Evolutionary conservation across 2,329 filamentous ascomycete species (phyloP).

Genomic region (Apiospora rasikravindrae): DNA sequence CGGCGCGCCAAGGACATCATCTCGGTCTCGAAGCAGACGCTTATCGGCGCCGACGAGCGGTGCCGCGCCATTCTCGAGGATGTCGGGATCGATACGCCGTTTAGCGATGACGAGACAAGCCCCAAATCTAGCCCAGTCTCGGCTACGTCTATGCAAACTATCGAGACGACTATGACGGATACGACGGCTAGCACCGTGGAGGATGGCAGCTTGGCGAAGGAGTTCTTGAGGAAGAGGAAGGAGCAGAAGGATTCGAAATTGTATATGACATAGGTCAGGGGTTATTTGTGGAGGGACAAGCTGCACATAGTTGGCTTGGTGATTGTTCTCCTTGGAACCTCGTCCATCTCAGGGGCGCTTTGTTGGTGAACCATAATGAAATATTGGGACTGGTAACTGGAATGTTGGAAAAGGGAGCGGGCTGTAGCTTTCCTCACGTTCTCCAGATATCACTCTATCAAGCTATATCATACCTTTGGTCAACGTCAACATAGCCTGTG

Average conservation of each 20-base stretch:
- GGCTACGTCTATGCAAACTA: background rate
- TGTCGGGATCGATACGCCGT: background rate
- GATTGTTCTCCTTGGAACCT: background rate
- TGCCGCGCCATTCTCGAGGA: conserved; percentile 19
- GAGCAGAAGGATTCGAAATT: conserved; percentile 14
- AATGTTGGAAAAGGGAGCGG: background rate
- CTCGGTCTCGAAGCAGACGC: conserved; percentile 21
- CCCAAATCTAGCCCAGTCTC: background rate
- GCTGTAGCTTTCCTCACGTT: too few relatives aligned
- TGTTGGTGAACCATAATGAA: background rate
- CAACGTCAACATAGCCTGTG: too few relatives aligned
- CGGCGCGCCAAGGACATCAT: conserved; percentile 21
- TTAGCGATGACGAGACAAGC: background rate
- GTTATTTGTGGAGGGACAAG: background rate
- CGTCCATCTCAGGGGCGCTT: background rate
- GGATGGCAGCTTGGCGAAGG: background rate
- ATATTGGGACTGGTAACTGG: background rate
- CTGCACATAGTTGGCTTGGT: background rate
- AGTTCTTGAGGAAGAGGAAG: conserved; percentile 23
- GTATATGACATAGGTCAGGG: conserved; percentile 18
- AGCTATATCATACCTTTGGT: too few relatives aligned
- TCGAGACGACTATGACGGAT: too few relatives aligned
- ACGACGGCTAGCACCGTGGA: background rate
- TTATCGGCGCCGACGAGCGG: conserved; percentile 17
- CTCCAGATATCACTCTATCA: too few relatives aligned